Evolutionary conservation across 2,329 filamentous ascomycete species (phyloP).

Genomic region (Cordyceps cateniannulata): DNA sequence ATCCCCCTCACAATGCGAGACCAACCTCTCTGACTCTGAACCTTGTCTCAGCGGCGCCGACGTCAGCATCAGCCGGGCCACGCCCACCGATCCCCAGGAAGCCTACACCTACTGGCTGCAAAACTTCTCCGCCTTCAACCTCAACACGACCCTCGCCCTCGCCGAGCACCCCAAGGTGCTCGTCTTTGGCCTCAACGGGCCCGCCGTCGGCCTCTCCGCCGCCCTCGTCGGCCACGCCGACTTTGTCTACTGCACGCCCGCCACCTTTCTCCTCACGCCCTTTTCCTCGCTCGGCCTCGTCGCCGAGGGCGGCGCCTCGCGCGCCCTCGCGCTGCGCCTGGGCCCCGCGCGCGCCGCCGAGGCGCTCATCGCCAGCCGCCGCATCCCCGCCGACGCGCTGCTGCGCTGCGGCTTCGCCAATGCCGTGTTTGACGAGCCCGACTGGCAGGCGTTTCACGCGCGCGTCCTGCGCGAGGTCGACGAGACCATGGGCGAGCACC

Average conservation of each 20-base stretch:
- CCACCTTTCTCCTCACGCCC: conserved; percentile 81
- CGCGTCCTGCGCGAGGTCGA: conserved; percentile 75
- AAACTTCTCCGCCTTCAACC: conserved; percentile 75
- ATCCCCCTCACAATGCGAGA: background rate
- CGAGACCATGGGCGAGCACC: conserved; percentile 69
- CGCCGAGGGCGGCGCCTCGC: conserved; percentile 75
- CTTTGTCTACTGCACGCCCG: conserved; percentile 82
- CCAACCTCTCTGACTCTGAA: background rate
- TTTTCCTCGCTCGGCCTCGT: conserved; percentile 88
- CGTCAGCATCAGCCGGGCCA: conserved; percentile 50
- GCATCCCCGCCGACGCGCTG: conserved; percentile 67
- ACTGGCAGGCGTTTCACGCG: conserved; percentile 62
- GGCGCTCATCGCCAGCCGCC: conserved; percentile 83
- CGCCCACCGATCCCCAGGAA: conserved; percentile 27
- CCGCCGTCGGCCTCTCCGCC: conserved; percentile 80
- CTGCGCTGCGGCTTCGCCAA: conserved; percentile 78
- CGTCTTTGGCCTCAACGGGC: conserved; percentile 84
- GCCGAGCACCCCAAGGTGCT: conserved; percentile 93
- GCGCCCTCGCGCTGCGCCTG: conserved; percentile 71
- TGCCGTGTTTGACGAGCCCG: conserved; percentile 62
- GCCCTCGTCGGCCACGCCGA: conserved; percentile 78
- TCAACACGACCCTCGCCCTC: conserved; percentile 84
- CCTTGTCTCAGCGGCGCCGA: conserved; percentile 62
- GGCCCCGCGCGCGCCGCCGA: conserved; percentile 82
- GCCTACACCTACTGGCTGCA: conserved; percentile 54